These are phyloP conservation scores for Dioszegia crocea DNA, from an alignment of 768 basidiomycete species.

Conservation along the genomic window DNA sequence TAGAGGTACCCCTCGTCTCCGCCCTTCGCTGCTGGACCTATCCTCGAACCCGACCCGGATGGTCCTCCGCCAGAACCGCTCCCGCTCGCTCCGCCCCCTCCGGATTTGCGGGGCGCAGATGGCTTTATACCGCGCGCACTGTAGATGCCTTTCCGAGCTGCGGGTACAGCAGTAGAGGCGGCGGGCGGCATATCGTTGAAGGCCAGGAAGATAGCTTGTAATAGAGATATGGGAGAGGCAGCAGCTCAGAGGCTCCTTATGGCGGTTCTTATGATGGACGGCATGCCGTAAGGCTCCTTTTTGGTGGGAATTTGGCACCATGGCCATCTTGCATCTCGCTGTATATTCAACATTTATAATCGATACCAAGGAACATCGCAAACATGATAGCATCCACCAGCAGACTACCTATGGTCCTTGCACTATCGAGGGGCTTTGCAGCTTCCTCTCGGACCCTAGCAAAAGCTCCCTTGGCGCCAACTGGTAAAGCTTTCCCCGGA, in stretches of 20 bases:
- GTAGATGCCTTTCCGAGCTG: conserved; percentile 5
- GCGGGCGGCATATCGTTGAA: background rate
- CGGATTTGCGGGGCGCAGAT: background rate
- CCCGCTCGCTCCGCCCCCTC: background rate
- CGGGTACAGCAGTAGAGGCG: background rate
- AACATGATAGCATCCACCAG: background rate
- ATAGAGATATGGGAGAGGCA: no score
- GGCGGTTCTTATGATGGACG: background rate
- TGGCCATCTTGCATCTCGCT: no score
- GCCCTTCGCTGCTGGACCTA: conserved; percentile 28
- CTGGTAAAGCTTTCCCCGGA: conserved; percentile 1
- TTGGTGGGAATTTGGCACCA: background rate
- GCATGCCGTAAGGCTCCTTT: background rate
- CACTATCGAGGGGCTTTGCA: background rate
- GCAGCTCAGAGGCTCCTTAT: no score
- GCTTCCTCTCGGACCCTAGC: conserved; percentile 4
- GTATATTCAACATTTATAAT: background rate
- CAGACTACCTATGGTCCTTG: background rate
- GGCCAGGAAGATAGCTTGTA: background rate
- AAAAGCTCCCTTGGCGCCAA: conserved; percentile 13
- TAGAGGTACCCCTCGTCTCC: conserved; percentile 40
- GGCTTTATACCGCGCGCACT: background rate
- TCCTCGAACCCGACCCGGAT: conserved; percentile 9
- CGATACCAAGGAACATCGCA: background rate
- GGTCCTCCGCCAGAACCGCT: background rate